Conservation (phyloP, 2,329 filamentous ascomycete species). For the Pseudogymnoascus sp. region DNA sequence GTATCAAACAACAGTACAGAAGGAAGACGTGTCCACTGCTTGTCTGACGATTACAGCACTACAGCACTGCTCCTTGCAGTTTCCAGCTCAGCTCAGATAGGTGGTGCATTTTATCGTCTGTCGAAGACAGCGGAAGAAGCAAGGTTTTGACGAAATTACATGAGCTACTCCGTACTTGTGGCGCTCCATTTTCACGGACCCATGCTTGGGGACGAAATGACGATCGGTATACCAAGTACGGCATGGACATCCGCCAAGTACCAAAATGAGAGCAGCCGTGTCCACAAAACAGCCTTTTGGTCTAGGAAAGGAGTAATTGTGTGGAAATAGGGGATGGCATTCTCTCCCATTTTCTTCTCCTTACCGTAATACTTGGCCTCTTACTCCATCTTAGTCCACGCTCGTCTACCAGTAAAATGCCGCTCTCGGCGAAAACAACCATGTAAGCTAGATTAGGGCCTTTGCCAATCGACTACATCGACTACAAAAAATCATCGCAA, state of each 20-base stretch:
- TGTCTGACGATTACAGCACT: not conserved
- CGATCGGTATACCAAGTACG: slow-evolving; percentile 6
- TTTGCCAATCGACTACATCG: not conserved
- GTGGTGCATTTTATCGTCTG: not conserved
- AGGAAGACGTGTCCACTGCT: not conserved
- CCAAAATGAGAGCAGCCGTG: slow-evolving; percentile 1
- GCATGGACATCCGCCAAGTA: not conserved
- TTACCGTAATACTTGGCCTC: not conserved
- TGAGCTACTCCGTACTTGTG: not conserved
- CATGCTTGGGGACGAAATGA: slow-evolving; percentile 4
- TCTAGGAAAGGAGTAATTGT: not conserved
- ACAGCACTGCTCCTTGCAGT: not conserved
- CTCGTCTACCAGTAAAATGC: slow-evolving; percentile 5
- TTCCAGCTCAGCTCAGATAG: not conserved
- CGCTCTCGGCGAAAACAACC: slow-evolving; percentile 8
- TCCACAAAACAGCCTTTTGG: slow-evolving; percentile 8
- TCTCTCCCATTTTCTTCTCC: not conserved
- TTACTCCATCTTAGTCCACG: not conserved
- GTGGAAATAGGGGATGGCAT: slow-evolving; percentile 2
- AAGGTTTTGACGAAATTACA: not conserved
- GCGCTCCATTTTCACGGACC: not conserved
- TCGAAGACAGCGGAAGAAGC: not conserved
- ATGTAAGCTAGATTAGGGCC: slow-evolving; percentile 4
- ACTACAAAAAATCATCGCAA: not conserved
- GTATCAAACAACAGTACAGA: not conserved